Conservation (phyloP, 495 filamentous ascomycete species). For the Penicillium canescens region DNA sequence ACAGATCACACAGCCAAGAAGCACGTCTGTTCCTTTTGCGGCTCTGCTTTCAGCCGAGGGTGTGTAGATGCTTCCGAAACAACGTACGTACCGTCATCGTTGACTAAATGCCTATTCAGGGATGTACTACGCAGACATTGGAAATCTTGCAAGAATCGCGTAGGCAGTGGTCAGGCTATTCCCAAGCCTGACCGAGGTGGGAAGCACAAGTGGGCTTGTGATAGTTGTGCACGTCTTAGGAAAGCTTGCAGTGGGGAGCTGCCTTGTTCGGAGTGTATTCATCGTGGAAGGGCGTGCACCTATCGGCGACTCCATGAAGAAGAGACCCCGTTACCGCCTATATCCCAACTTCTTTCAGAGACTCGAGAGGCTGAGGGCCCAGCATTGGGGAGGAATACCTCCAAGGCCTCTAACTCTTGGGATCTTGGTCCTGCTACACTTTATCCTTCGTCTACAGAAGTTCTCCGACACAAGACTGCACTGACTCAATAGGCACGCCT, state of each 20-base stretch:
- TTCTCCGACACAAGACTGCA: neutral
- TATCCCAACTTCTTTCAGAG: neutral
- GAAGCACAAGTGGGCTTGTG: constrained; percentile 38
- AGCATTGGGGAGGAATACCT: neutral
- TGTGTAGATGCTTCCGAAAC: constrained; percentile 13
- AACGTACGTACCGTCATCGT: neutral
- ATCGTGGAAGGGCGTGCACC: constrained; percentile 27
- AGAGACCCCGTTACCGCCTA: neutral
- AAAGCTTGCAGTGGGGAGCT: constrained; percentile 32
- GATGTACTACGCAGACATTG: constrained; percentile 37
- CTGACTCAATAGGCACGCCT: neutral
- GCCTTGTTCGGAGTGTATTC: constrained; percentile 32
- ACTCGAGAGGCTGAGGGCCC: neutral
- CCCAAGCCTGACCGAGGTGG: constrained; percentile 29
- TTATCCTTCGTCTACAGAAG: neutral
- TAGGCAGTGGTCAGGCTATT: constrained; percentile 21
- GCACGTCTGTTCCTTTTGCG: constrained; percentile 32
- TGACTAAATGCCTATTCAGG: constrained; percentile 8
- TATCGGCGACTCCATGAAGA: constrained; percentile 25
- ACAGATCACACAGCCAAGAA: constrained; percentile 24
- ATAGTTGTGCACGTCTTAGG: constrained; percentile 34
- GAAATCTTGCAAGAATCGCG: constrained; percentile 34
- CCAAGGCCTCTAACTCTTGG: neutral
- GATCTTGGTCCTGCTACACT: constrained; percentile 4
- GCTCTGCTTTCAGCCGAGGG: constrained; percentile 33